These are phyloP conservation scores for Eremothecium cymbalariae DNA, from an alignment of 1,139 yeast genomes.

Conservation along the genomic window DNA sequence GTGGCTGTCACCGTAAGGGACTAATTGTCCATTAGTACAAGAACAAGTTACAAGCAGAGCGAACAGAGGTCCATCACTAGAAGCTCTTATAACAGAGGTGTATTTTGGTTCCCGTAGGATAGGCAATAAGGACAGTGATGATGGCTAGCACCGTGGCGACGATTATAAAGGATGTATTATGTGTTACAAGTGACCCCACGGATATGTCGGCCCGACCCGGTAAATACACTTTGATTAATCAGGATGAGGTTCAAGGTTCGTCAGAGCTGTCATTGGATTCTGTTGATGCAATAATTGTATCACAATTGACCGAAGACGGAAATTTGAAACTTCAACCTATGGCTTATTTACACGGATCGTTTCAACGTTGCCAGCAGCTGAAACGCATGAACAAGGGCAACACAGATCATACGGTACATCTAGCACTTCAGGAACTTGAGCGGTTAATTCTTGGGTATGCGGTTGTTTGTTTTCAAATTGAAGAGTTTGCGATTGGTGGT, in stretches of 20 bases:
- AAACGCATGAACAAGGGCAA: constrained; percentile 22
- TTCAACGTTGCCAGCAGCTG: constrained; percentile 23
- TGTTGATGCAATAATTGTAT: constrained; percentile 26
- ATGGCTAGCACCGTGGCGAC: constrained; percentile 15
- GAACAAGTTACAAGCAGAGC: no score
- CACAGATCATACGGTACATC: constrained; percentile 32
- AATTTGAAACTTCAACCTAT: constrained; percentile 19
- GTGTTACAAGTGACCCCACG: constrained; percentile 18
- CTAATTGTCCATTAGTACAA: no score
- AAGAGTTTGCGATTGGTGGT: constrained; percentile 28
- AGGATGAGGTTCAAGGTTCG: constrained; percentile 14
- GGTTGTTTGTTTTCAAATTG: constrained; percentile 55
- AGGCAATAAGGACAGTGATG: no score
- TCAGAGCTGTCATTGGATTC: constrained; percentile 12
- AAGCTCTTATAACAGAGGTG: no score
- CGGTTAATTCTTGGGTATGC: constrained; percentile 59
- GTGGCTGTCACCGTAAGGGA: no score
- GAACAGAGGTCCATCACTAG: no score
- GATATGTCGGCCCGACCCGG: constrained; percentile 10
- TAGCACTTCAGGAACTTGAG: constrained; percentile 43
- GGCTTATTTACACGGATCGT: constrained; percentile 26
- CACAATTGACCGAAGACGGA: constrained; percentile 30
- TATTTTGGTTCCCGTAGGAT: no score
- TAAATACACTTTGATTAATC: constrained; percentile 16
- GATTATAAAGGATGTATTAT: constrained; percentile 25